Base-by-base conservation (phyloP, 495 filamentous ascomycete species). In the Hypoxylon fragiforme region DNA sequence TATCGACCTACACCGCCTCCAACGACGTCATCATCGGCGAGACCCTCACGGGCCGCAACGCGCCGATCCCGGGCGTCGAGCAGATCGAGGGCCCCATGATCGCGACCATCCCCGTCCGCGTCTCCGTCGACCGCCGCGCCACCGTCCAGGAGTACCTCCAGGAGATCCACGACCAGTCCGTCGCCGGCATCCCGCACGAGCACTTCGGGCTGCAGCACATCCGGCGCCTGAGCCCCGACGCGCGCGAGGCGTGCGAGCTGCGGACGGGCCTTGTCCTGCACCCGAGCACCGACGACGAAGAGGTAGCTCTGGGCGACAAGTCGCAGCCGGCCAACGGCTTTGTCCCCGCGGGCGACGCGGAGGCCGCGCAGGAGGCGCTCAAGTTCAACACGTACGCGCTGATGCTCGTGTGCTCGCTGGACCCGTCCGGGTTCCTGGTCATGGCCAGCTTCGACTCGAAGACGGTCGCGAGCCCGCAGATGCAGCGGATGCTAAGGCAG, bases 121-220 rank as follows among this genome's bases (percentile, higher is more conserved):
- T 87, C 3, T 61, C 70, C 70, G 54, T 73, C 0, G 51, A 67
- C 19, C 55, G 58, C 0, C 46, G 69, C 8, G 16, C 31, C 2
- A 67, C 65, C 0, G 57, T 72, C 0, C 42, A 50, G 3, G 65
- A 72, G n/a, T 76, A 68, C 52, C 65, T 85, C 6, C 73, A 77
- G 24, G 38, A 65, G 0, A 70, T 90, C 1, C 82, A 87, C 38
- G 70, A 80, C 30, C 67, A 76, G 11, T 73, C 78, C 16, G 64
- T 81, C 14, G 70, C 71, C 1, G 76, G 78, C 1, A 81, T 83
- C 3, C 75, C 81, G 0, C 82, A 84, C 62, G 80, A 91, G 65
- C 85, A 88, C 39, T 75, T 81, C 62, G 87, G 87, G 5, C 73
- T 91, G 65, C 83, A 88, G 65, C 77, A 86, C 44, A 91, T 91